Evolutionary conservation across 371 early-diverging fungal genomes (phyloP), one percentile per base, ranked within the genome.

Genomic region (Chytridiales sp.): DNA sequence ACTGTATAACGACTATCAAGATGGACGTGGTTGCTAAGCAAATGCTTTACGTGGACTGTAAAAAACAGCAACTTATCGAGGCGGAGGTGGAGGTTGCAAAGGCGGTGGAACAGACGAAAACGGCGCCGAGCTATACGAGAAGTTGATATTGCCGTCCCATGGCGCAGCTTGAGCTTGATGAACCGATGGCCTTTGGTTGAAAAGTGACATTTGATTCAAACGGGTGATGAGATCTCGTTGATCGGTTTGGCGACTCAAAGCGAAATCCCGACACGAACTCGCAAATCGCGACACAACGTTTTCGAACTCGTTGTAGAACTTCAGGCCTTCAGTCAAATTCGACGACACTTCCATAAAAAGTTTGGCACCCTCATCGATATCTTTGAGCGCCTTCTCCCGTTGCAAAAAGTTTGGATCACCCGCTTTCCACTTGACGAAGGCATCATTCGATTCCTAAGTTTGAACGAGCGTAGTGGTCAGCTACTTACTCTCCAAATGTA

Each of bases 241-340:
- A 22, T 54, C 55, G 21, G 43, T 54, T 1, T n/a, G 13, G 9
- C 55, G 55, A 9, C 42, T 54, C 55, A 54, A 42, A 15, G 42
- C 40, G 42, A 24, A 54, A 54, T 54, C 55, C 26, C 13, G 13
- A 26, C 39, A 38, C 39, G n/a, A 38, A 38, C 22, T 31, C 29
- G 17, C 4, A 15, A 54, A 54, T 31, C 15, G 8, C 5, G 6
- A 24, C 11, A 54, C n/a, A 22, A 54, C 43, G 9, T 40, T 40
- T 22, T 19, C 39, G 31, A 54, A 54, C 13, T 54, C 42, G n/a
- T 22, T 41, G 30, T 54, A 54, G 30, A 54, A 54, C 6, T 21
- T 3, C 2, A 54, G 26, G 9, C 55, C 55, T 17, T 13, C 41
- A 11, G 42, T 8, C 13, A 54, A 22, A 32, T 54, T 54, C 17